phyloP scores from a whole-genome alignment of 2,329 filamentous ascomycete genomes.

The Aschersonia sp. region DNA sequence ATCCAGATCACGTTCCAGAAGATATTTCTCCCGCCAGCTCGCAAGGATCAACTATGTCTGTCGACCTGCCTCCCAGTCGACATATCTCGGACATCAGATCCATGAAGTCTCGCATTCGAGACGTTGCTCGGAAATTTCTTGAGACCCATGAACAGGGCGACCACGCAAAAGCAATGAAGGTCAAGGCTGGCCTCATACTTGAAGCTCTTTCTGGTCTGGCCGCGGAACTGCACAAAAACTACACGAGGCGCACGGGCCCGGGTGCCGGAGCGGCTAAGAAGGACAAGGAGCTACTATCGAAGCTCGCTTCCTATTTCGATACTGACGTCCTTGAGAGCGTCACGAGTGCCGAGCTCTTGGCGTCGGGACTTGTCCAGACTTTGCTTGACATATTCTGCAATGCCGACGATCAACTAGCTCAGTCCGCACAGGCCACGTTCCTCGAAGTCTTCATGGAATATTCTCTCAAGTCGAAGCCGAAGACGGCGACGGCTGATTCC shows the following conservation, averaged over 20 bases:
- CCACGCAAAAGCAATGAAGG: conserved; percentile 55
- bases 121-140: conserved; percentile 70
- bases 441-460: conserved; percentile 84
- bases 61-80: conserved; percentile 37
- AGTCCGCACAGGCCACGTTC: conserved; percentile 66
- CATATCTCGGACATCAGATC: conserved; percentile 34
- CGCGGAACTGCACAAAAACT: conserved; percentile 56
- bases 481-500: conserved; percentile 50
- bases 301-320: conserved; percentile 72
- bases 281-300: conserved; percentile 55
- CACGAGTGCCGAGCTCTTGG: conserved; percentile 86
- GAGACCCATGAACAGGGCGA: conserved; percentile 68
- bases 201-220: conserved; percentile 58
- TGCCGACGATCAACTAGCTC: conserved; percentile 43
- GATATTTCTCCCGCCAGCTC: conserved; percentile 53
- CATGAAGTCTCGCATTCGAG: conserved; percentile 52
- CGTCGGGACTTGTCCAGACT: conserved; percentile 75
- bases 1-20: conserved; percentile 27
- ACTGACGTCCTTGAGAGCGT: conserved; percentile 81
- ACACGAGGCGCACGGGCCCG: conserved; percentile 38
- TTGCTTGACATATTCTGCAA: conserved; percentile 72
- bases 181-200: conserved; percentile 65
- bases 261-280: conserved; percentile 21
- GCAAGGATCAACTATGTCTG: conserved; percentile 49
- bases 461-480: conserved; percentile 48